Evolutionary conservation across 768 basidiomycete genomes (phyloP).

Genomic region (Lentinula aciculospora): DNA sequence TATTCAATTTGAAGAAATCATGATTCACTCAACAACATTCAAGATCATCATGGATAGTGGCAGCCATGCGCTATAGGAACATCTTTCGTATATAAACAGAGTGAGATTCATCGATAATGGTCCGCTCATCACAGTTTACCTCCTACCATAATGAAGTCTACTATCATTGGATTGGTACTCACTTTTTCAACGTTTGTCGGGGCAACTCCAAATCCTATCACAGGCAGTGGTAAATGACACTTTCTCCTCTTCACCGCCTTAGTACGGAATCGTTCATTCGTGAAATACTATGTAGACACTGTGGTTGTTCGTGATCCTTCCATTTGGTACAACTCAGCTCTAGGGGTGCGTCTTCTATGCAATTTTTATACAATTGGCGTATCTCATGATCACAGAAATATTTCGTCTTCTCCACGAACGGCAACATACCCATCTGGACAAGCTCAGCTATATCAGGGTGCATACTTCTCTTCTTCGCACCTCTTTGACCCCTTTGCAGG

Average conservation of each 20-base stretch:
- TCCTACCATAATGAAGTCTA: background rate
- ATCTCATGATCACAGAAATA: conserved; percentile 4
- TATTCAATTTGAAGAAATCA: too few species aligned
- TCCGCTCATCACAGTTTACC: too few species aligned
- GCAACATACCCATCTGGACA: background rate
- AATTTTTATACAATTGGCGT: too few species aligned
- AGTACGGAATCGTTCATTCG: background rate
- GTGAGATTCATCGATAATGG: background rate
- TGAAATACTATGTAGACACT: background rate
- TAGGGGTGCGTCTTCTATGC: background rate
- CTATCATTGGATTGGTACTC: background rate
- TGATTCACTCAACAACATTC: too few species aligned
- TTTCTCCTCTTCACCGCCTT: background rate
- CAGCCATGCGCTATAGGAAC: too few species aligned
- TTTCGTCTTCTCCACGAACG: background rate
- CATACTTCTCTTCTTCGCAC: background rate
- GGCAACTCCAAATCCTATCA: background rate
- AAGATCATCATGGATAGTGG: too few species aligned
- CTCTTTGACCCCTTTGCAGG: too few species aligned
- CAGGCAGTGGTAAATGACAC: background rate
- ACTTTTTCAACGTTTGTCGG: background rate
- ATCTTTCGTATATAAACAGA: background rate
- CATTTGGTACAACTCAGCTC: conserved; percentile 1
- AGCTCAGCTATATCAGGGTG: background rate
- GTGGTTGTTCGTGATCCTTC: conserved; percentile 3